These are phyloP conservation scores for Tricholoma matsutake DNA, from an alignment of 768 basidiomycete genomes.

Conservation along the genomic window DNA sequence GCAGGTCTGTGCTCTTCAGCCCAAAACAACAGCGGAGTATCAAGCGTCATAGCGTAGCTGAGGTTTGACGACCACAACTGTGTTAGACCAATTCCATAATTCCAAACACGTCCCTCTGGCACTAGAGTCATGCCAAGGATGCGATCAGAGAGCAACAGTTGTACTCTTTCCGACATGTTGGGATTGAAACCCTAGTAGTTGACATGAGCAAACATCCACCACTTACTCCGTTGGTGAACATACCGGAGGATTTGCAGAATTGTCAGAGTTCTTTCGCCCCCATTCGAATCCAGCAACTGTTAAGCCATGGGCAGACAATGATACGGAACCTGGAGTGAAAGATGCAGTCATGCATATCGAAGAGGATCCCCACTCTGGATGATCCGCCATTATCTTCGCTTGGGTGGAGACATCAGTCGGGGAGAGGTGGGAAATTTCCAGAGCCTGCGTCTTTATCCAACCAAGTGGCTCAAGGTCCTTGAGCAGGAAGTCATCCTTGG, in stretches of 20 bases:
- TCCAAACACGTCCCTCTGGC: slow-evolving; percentile 94
- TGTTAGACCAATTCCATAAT: slow-evolving; percentile 92
- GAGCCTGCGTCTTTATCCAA: slow-evolving; percentile 95
- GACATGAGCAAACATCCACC: slow-evolving; percentile 4
- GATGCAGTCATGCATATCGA: slow-evolving; percentile 93
- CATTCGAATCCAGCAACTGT: slow-evolving; percentile 95
- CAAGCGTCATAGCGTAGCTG: slow-evolving; percentile 79
- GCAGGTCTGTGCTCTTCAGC: slow-evolving; percentile 92
- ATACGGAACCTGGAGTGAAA: slow-evolving; percentile 98
- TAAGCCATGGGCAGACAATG: slow-evolving; percentile 88
- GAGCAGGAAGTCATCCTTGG: slow-evolving; percentile 91
- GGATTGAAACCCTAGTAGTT: slow-evolving; percentile 81
- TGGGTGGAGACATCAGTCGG: slow-evolving; percentile 93
- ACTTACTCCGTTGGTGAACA: slow-evolving; percentile 14
- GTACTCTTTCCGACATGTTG: slow-evolving; percentile 97
- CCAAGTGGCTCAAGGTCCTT: slow-evolving; percentile 95
- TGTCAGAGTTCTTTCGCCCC: slow-evolving; percentile 92
- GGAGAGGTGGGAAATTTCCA: slow-evolving; percentile 89
- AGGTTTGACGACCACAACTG: slow-evolving; percentile 86
- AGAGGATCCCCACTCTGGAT: slow-evolving; percentile 91
- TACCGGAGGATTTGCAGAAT: slow-evolving; percentile 74
- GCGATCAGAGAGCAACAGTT: slow-evolving; percentile 90
- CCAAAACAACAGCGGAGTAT: slow-evolving; percentile 96
- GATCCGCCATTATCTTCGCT: slow-evolving; percentile 95
- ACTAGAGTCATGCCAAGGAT: slow-evolving; percentile 95